Evolutionary conservation across 2,329 filamentous ascomycete species (phyloP).

Genomic region (Pseudopithomyces chartarum): DNA sequence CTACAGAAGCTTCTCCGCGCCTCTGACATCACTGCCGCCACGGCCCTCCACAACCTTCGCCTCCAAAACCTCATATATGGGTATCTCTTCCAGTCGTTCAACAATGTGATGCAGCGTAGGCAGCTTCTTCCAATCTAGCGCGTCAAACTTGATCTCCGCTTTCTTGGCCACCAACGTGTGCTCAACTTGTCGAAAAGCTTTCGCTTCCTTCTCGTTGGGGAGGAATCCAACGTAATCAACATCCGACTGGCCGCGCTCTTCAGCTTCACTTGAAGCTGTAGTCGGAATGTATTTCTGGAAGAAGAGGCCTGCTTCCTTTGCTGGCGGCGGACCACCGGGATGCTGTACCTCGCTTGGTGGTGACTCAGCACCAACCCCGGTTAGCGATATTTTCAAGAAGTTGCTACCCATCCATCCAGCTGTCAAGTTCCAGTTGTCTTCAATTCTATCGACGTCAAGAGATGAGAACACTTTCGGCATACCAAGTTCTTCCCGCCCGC

Average conservation of each 20-base stretch:
- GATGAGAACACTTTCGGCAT: slow-evolving; percentile 65
- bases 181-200: slow-evolving; percentile 36
- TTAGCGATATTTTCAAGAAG: slow-evolving; percentile 39
- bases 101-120: slow-evolving; percentile 67
- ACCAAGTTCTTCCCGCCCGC: slow-evolving; percentile 64
- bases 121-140: slow-evolving; percentile 58
- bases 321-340: neutral
- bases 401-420: slow-evolving; percentile 46
- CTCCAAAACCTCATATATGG: slow-evolving; percentile 60
- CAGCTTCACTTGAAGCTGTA: slow-evolving; percentile 49
- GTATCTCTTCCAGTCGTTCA: slow-evolving; percentile 58
- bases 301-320: slow-evolving; percentile 56
- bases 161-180: slow-evolving; percentile 46
- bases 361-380: slow-evolving; percentile 22
- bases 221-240: slow-evolving; percentile 58
- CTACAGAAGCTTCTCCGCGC: slow-evolving; percentile 24
- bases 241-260: slow-evolving; percentile 56
- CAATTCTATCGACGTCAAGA: slow-evolving; percentile 51
- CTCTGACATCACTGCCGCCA: slow-evolving; percentile 56
- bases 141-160: slow-evolving; percentile 55
- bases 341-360: neutral
- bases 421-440: slow-evolving; percentile 45
- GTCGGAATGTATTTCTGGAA: slow-evolving; percentile 63
- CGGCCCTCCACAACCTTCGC: slow-evolving; percentile 61
- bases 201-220: slow-evolving; percentile 38